These are phyloP conservation scores for Digitaria exilis DNA, from an alignment of 202 grass and related monocot species.

Conservation along the genomic window DNA sequence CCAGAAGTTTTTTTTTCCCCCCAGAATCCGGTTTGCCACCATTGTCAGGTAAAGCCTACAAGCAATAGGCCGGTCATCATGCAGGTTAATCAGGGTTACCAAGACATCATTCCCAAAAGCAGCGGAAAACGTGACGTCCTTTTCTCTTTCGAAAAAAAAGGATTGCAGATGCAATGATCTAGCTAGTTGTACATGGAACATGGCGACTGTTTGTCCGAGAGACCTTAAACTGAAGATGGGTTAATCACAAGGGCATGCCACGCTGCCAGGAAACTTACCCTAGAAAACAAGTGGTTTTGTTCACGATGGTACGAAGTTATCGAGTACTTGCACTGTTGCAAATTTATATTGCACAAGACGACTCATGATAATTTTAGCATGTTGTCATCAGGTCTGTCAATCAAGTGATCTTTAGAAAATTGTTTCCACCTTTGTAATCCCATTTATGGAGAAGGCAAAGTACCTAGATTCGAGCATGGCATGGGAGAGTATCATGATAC, in stretches of 20 bases:
- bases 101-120: constrained; percentile 34
- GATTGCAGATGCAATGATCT: constrained; percentile 21
- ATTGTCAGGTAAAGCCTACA: constrained; percentile 31
- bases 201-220: constrained; percentile 11
- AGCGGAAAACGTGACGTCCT: constrained; percentile 36
- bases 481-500: not conserved
- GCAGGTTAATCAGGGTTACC: constrained; percentile 29
- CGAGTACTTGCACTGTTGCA: not conserved
- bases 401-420: not conserved
- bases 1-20: not conserved
- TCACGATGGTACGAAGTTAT: not conserved
- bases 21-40: not conserved
- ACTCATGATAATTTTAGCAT: too few species aligned
- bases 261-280: not conserved
- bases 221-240: not conserved
- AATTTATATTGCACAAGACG: not conserved
- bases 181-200: constrained; percentile 34
- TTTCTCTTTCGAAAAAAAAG: constrained; percentile 34
- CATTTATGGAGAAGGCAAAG: not conserved
- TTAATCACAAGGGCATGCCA: not conserved
- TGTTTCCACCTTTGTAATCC: not conserved
- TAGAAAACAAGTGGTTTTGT: not conserved
- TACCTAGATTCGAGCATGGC: not conserved
- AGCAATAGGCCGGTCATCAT: constrained; percentile 37
- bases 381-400: not conserved